Evolutionary conservation across 805 yeast genomes (phyloP).

Genomic region (Cephaloascus albidus): DNA sequence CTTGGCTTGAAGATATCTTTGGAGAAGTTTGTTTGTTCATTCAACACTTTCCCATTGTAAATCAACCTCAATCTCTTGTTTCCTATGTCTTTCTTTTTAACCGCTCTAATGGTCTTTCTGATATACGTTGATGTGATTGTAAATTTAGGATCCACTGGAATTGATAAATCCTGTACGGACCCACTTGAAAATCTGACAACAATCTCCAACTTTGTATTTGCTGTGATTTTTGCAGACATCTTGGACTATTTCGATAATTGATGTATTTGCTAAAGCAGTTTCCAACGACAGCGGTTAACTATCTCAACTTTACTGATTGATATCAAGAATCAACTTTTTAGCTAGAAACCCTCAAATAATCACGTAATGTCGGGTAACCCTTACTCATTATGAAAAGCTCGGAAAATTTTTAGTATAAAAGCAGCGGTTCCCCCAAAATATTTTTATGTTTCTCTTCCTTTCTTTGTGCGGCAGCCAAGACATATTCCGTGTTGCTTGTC

Average conservation of each 20-base stretch:
- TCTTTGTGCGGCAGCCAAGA: slow-evolving; percentile 70
- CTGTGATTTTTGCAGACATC: neutral
- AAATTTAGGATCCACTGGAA: slow-evolving; percentile 20
- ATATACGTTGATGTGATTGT: slow-evolving; percentile 27
- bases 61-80: slow-evolving; percentile 54
- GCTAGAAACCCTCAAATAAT: no score
- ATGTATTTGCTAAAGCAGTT: slow-evolving; percentile 3
- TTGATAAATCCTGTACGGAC: slow-evolving; percentile 23
- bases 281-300: no score
- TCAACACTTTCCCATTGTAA: slow-evolving; percentile 58
- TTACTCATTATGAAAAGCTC: no score
- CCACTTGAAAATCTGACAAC: slow-evolving; percentile 39
- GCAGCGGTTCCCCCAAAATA: no score
- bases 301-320: no score
- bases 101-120: slow-evolving; percentile 30
- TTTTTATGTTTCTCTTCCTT: slow-evolving; percentile 11
- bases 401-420: no score
- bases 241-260: slow-evolving; percentile 1
- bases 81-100: slow-evolving; percentile 14
- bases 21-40: slow-evolving; percentile 44
- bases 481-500: slow-evolving; percentile 70
- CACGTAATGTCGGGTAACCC: no score
- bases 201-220: slow-evolving; percentile 3
- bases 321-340: no score
- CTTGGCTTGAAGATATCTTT: slow-evolving; percentile 33